Conservation (phyloP, 257 asterid genomes). For the Agastache rugosa region DNA sequence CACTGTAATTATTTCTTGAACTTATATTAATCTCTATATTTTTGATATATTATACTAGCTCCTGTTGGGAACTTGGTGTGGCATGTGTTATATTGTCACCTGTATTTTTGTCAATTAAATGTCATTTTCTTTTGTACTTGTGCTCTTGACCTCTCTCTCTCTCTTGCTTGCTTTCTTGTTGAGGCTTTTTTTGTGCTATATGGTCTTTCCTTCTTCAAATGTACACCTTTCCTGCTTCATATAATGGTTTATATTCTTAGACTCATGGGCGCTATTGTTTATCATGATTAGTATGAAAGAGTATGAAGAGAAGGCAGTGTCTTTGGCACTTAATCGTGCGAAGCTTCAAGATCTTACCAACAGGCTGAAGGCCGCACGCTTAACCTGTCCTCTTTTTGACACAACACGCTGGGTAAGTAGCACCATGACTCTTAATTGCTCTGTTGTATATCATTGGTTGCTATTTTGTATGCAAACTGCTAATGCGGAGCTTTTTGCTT, state of each 20-base stretch:
- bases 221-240: not conserved
- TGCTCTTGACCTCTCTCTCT: not conserved
- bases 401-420: slow-evolving; percentile 88
- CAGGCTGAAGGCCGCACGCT: slow-evolving; percentile 79
- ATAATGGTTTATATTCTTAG: not conserved
- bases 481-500: not conserved
- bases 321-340: slow-evolving; percentile 72
- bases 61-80: not conserved
- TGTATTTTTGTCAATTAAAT: not conserved
- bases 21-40: not conserved
- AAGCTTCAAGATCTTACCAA: slow-evolving; percentile 86
- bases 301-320: slow-evolving; percentile 92
- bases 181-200: not conserved
- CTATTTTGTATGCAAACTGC: not conserved
- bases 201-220: not conserved
- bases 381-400: slow-evolving; percentile 89
- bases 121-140: not conserved
- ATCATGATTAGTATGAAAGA: slow-evolving; percentile 76
- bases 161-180: not conserved
- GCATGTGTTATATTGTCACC: not conserved
- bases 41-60: not conserved
- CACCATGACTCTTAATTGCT: not conserved
- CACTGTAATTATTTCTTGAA: not conserved
- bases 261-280: slow-evolving; percentile 27
- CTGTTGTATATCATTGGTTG: too few relatives aligned